Percentiles rank a stretch among this genome's conserved stretches.
Evolutionary conservation across 345 rosid genomes (phyloP).

Genomic region (Brassica nigra): DNA sequence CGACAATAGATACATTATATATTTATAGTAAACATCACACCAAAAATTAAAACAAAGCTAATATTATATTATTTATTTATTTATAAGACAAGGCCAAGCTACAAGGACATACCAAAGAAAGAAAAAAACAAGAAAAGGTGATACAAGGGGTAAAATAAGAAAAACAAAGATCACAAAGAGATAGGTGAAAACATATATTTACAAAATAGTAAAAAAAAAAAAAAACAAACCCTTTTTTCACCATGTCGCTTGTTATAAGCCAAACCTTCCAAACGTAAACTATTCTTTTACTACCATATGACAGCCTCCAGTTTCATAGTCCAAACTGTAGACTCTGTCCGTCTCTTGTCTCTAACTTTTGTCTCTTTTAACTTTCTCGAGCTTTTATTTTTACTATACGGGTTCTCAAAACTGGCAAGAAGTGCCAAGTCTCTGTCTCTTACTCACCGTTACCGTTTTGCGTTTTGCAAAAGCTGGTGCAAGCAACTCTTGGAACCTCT

Average conservation of each 20-base stretch:
- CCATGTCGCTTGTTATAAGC: slow-evolving; percentile 39
- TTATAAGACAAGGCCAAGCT: slow-evolving; percentile 41
- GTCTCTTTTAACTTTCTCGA: slow-evolving; percentile 6
- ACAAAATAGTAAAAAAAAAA: slow-evolving; percentile 16
- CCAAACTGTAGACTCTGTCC: slow-evolving; percentile 24
- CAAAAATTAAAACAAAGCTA: slow-evolving; percentile 3
- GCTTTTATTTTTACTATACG: slow-evolving; percentile 28
- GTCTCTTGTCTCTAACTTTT: too few relatives aligned
- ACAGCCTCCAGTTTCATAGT: slow-evolving; percentile 8
- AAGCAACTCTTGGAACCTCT: slow-evolving; percentile 73
- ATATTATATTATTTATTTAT: slow-evolving; percentile 12
- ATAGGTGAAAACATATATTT: slow-evolving; percentile 8
- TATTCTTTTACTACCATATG: slow-evolving; percentile 29
- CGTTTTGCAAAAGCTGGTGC: slow-evolving; percentile 69
- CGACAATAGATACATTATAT: background rate
- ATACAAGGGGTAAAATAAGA: background rate
- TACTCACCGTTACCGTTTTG: slow-evolving; percentile 66
- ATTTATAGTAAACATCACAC: background rate
- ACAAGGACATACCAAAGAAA: slow-evolving; percentile 37
- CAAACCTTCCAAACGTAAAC: slow-evolving; percentile 41
- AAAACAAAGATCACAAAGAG: slow-evolving; percentile 2
- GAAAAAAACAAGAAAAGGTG: slow-evolving; percentile 24
- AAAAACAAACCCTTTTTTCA: slow-evolving; percentile 26
- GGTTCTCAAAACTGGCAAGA: slow-evolving; percentile 92
- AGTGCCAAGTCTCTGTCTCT: slow-evolving; percentile 96